Base-by-base conservation (phyloP, 163 green algal genomes). In the Chlamydomonas reinhardtii region DNA sequence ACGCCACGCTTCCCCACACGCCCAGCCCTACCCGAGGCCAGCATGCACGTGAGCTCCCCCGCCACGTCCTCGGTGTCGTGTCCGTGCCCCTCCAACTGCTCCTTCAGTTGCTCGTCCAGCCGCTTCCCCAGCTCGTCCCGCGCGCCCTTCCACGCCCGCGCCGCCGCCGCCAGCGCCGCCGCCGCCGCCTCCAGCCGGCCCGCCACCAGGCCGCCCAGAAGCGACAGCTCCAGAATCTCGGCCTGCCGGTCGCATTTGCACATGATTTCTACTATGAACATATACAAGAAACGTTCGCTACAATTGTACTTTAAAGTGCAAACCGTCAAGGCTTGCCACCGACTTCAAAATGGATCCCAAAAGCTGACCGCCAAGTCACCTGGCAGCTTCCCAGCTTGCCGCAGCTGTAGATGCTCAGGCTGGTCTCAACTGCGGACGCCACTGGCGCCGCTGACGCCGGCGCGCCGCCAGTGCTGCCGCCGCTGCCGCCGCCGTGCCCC, bases 201-300 rank as follows among this genome's bases (percentile, higher is more conserved):
- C 66, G 31, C 68, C 65, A 92, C 73, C 25, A 92, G 61, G 9
- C 62, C 76, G 19, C 85, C 83, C 43, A 91, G 69, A 70, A 88
- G 48, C 25, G 88, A 83, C 73, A 92, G 71, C 37, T 90, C 86
- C 73, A 91, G 90, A n/a, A 95, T 75, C 84, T 90, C 84, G 22
- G 20, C 25, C 15, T 56, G 48, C 48, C 48, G 43, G 6, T 54
- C 11, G 43, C 8, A 11, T 54, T 54, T 54, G 43, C n/a, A n/a
- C n/a, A n/a, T n/a, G n/a, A n/a, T n/a, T n/a, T n/a, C n/a, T n/a
- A n/a, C n/a, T n/a, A n/a, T n/a, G n/a, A n/a, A n/a, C n/a, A n/a
- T n/a, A n/a, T n/a, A n/a, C n/a, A n/a, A n/a, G n/a, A n/a, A n/a
- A n/a, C n/a, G n/a, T n/a, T n/a, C n/a, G n/a, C n/a, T n/a, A n/a